Percentiles rank a stretch among this genome's conserved stretches.
phyloP scores from a whole-genome alignment of 2,329 filamentous ascomycete species.

The Microdochium paspali region DNA sequence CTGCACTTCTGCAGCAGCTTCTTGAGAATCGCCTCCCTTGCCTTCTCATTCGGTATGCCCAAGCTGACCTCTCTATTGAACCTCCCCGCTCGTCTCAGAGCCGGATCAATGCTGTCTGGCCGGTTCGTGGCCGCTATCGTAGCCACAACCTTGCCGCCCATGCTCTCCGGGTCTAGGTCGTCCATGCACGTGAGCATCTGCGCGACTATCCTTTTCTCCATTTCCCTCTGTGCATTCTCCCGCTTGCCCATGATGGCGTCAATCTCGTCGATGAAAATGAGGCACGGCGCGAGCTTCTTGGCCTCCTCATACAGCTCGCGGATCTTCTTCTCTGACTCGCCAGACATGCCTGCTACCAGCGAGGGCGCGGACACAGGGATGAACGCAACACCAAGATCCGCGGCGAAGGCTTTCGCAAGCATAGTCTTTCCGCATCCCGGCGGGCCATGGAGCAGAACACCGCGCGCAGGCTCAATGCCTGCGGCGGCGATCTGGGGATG shows the following conservation, averaged over 20 bases:
- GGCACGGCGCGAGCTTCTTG: constrained; percentile 72
- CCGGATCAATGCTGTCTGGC: constrained; percentile 77
- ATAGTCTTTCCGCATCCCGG: constrained; percentile 83
- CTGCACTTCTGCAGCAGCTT: constrained; percentile 59
- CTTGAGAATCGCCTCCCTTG: constrained; percentile 68
- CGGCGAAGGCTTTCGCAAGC: constrained; percentile 71
- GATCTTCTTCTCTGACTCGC: constrained; percentile 81
- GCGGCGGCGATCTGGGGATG: constrained; percentile 51
- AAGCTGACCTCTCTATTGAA: constrained; percentile 84
- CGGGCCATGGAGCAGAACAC: constrained; percentile 72
- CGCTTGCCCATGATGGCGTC: constrained; percentile 84
- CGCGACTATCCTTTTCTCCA: constrained; percentile 79
- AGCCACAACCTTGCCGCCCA: constrained; percentile 66
- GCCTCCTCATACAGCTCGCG: constrained; percentile 83
- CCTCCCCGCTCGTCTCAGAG: constrained; percentile 60
- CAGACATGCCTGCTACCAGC: constrained; percentile 78
- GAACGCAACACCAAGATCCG: constrained; percentile 66
- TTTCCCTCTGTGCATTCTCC: constrained; percentile 75
- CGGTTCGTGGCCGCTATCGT: constrained; percentile 87
- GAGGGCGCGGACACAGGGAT: constrained; percentile 76
- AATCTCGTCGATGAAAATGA: constrained; percentile 88
- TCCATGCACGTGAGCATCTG: constrained; percentile 85
- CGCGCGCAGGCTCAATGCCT: constrained; percentile 61
- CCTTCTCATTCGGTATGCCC: constrained; percentile 71
- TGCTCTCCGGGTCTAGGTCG: constrained; percentile 61